Evolutionary conservation across 805 yeast genomes (phyloP), one percentile per base, ranked within the genome.

Genomic region (Yarrowia osloensis): DNA sequence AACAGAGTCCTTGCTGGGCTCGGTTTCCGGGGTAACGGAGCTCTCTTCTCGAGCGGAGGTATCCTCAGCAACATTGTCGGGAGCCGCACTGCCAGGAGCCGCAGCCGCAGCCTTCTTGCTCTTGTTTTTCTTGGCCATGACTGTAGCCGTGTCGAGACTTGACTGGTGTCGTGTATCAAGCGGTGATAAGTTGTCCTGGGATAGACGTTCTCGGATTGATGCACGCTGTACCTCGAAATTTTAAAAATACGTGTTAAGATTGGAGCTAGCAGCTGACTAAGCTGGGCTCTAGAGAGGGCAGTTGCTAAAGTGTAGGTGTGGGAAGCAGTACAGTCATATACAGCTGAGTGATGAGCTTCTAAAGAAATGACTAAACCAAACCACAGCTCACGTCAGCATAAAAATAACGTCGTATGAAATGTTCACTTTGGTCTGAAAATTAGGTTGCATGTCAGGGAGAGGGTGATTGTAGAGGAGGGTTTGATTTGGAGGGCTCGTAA

Each of bases 21-120:
- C 44, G 12, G 42, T 22, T 13, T 54, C 61, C 22, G 29, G 44
- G 22, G 44, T 17, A 19, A 17, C 42, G 17, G 59, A 15, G 42
- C 19, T n/a, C 42, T 39, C 39, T 1, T 21, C n/a, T n/a, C n/a
- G 12, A 47, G 7, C 35, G 15, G n/a, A 1, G 35, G 50, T 29
- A 44, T 28, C 66, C 17, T 84, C 80, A 4, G 77, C 79, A 90
- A 21, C 90, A 78, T 70, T 88, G 90, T 2, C 75, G 77, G 73
- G 89, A 88, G 0, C 91, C 79, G 67, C 85, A 22, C 5, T 12
- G 9, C 12, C 37, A 3, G 54, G 24, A 28, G 28, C 37, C 15
- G 40, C 44, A 12, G 42, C 33, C 24, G 31, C 33, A 11, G 50
- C 50, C 67, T 67, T 69, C 39, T 28, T 19, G 57, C 49, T 46